Evolutionary conservation across 345 rosid species (phyloP).

Genomic region (Dovyalis caffra): DNA sequence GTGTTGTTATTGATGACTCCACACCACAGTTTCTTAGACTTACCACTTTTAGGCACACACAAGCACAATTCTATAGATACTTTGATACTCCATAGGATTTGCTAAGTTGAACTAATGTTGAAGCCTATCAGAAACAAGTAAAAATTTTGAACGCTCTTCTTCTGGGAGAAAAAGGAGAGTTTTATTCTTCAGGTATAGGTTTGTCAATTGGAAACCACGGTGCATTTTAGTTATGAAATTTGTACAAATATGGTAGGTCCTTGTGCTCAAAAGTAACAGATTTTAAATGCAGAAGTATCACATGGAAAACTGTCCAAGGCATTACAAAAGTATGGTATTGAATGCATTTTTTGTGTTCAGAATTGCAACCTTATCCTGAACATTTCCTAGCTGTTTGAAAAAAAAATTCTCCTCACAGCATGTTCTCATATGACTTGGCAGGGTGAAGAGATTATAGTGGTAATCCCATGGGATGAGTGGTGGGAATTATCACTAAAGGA

Average conservation of each 20-base stretch:
- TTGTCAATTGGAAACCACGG: neutral
- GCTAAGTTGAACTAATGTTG: neutral
- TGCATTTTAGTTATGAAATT: neutral
- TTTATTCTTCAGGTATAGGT: neutral
- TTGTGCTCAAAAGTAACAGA: neutral
- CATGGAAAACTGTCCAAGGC: neutral
- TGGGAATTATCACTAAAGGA: constrained; percentile 86
- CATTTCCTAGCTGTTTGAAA: neutral
- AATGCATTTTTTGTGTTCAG: neutral
- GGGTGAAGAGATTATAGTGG: constrained; percentile 94
- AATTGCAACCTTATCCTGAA: neutral
- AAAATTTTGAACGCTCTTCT: no score
- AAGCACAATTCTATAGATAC: neutral
- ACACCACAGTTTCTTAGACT: neutral
- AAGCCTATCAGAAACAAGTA: neutral
- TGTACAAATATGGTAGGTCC: neutral
- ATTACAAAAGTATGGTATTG: neutral
- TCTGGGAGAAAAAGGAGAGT: neutral
- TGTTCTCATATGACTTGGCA: constrained; percentile 28
- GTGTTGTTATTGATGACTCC: neutral
- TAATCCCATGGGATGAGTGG: constrained; percentile 97
- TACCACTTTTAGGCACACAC: neutral
- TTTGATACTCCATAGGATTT: neutral
- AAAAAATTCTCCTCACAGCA: constrained; percentile 1
- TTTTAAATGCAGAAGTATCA: neutral